Evolutionary conservation across 345 rosid species (phyloP).

Genomic region (Heritiera fomes): DNA sequence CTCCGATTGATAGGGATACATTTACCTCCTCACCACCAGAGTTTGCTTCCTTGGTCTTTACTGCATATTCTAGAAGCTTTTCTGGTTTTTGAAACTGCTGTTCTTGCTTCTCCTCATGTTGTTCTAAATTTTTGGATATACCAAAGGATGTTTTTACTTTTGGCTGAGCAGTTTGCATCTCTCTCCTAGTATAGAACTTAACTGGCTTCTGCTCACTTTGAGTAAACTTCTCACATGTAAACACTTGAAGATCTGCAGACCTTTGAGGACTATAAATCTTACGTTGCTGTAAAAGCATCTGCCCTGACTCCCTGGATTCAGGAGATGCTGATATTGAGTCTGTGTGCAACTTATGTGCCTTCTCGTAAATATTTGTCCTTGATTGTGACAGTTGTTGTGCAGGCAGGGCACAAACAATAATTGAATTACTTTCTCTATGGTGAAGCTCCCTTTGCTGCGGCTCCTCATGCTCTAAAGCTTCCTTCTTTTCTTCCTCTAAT

Average conservation of each 20-base stretch:
- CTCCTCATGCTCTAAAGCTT: neutral
- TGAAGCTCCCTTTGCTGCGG: neutral
- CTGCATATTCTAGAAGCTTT: neutral
- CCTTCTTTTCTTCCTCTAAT: neutral
- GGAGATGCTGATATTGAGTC: neutral
- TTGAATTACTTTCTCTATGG: neutral
- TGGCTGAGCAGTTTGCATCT: neutral
- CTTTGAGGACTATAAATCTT: neutral
- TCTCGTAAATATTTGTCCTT: neutral
- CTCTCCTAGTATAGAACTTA: neutral
- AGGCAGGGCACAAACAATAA: constrained; percentile 20
- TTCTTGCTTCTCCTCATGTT: neutral
- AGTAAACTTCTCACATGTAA: neutral
- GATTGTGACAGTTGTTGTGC: neutral
- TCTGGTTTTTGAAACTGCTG: neutral
- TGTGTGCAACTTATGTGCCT: neutral
- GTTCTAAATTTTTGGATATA: neutral
- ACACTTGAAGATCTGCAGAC: neutral
- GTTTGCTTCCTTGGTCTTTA: neutral
- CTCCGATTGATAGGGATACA: neutral
- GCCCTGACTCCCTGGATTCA: neutral
- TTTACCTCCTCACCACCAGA: neutral
- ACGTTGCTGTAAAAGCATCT: neutral
- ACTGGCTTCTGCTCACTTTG: neutral
- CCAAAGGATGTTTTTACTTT: constrained; percentile 1